These are phyloP conservation scores for Mortierella sp. DNA, from an alignment of 371 early-diverging fungal genomes.

Conservation along the genomic window DNA sequence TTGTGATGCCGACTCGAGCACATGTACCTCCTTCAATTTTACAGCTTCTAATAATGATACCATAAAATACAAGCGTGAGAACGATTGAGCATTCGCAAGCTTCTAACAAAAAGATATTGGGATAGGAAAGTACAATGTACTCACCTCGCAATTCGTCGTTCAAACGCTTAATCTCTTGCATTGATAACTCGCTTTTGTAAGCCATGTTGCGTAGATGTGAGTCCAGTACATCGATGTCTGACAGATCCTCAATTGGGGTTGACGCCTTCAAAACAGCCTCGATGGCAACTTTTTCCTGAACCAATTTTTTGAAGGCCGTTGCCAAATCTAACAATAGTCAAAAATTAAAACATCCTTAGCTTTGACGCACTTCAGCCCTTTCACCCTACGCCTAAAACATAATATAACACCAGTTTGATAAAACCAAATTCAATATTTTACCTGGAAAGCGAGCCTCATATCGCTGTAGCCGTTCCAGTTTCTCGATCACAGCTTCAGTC, in stretches of 20 bases:
- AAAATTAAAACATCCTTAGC: neutral
- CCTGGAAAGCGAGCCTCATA: slow-evolving; percentile 60
- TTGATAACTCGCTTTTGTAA: slow-evolving; percentile 51
- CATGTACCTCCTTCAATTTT: slow-evolving; percentile 48
- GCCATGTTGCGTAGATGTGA: slow-evolving; percentile 53
- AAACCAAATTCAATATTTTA: no score
- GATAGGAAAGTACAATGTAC: no score
- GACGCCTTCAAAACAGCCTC: slow-evolving; percentile 52
- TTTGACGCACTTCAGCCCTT: neutral
- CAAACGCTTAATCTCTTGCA: slow-evolving; percentile 53
- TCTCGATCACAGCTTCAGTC: slow-evolving; percentile 45
- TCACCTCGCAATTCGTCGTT: slow-evolving; percentile 48
- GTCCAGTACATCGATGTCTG: slow-evolving; percentile 50
- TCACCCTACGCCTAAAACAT: no score
- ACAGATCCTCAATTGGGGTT: slow-evolving; percentile 48
- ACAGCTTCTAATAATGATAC: slow-evolving; percentile 15
- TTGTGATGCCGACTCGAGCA: slow-evolving; percentile 33
- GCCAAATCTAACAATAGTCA: slow-evolving; percentile 33
- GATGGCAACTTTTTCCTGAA: slow-evolving; percentile 48
- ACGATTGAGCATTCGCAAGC: neutral
- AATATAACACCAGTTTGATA: no score
- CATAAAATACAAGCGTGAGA: neutral
- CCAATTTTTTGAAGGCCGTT: slow-evolving; percentile 45
- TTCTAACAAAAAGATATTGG: slow-evolving; percentile 1
- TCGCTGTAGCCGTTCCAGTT: slow-evolving; percentile 53